A percentile compares a stretch with the other conserved stretches of the same genome.
Conservation (phyloP, 805 yeast species). For the Kazachstania psychrophila region DNA sequence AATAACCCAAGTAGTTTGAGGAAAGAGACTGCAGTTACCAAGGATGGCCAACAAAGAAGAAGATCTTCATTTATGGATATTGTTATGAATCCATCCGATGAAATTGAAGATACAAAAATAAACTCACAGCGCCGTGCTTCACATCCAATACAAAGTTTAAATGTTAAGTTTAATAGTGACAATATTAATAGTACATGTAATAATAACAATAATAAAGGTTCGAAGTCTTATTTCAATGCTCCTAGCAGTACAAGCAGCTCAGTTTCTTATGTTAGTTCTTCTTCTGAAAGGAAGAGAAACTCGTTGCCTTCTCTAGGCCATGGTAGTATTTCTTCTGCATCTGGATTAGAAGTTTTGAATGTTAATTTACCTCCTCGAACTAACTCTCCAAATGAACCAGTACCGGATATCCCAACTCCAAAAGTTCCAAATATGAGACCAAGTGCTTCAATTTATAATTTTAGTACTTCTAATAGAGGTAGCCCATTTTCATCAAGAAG, state of each 20-base stretch:
- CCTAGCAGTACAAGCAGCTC: constrained; percentile 12
- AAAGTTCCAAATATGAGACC: constrained; percentile 5
- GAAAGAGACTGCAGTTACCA: neutral
- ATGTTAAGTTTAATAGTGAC: neutral
- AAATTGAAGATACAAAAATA: neutral
- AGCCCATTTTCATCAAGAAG: constrained; percentile 27
- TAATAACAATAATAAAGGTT: neutral
- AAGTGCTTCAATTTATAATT: constrained; percentile 10
- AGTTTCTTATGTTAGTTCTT: constrained; percentile 23
- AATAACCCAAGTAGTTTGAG: neutral
- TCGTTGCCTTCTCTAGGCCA: constrained; percentile 21
- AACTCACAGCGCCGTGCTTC: constrained; percentile 8
- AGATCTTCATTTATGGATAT: constrained; percentile 16
- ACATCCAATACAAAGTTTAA: constrained; percentile 9
- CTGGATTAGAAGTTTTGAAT: constrained; percentile 14
- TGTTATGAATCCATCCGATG: constrained; percentile 1
- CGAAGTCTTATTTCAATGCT: constrained; percentile 1
- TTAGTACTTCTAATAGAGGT: constrained; percentile 7
- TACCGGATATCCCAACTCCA: constrained; percentile 23
- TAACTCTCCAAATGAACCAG: constrained; percentile 47
- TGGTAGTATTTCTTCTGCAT: constrained; percentile 18
- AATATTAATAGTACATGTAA: neutral
- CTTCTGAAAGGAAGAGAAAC: constrained; percentile 24
- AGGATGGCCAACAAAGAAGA: constrained; percentile 6
- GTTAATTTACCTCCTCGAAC: constrained; percentile 43